Percentiles rank a stretch among this genome's conserved stretches.
Conservation (phyloP, 1,284 basidiomycete species). For the Austroboletus olivaceoglutinosus region DNA sequence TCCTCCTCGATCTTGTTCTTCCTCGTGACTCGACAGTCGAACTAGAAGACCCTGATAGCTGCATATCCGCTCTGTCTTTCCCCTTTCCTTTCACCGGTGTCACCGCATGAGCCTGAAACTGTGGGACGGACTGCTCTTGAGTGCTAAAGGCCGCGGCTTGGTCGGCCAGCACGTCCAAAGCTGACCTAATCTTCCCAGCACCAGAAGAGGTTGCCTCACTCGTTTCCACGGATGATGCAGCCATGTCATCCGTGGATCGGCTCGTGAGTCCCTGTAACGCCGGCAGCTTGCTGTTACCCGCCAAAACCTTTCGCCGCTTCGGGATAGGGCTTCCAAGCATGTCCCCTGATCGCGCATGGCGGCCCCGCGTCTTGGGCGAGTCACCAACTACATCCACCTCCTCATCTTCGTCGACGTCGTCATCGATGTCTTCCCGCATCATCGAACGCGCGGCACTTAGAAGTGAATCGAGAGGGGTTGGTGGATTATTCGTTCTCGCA, state of each 20-base stretch:
- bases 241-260: not conserved
- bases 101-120: not conserved
- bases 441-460: constrained; percentile 61
- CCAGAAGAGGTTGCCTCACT: constrained; percentile 1
- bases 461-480: constrained; percentile 50
- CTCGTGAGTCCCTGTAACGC: constrained; percentile 3
- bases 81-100: constrained; percentile 16
- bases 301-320: constrained; percentile 28
- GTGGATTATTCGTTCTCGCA: constrained; percentile 22
- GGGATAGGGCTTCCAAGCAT: constrained; percentile 37
- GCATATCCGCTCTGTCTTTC: constrained; percentile 12
- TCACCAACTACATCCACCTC: constrained; percentile 19
- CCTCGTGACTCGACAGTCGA: constrained; percentile 9
- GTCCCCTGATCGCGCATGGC: constrained; percentile 20
- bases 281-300: constrained; percentile 12
- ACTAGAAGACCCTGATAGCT: constrained; percentile 1
- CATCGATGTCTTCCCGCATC: constrained; percentile 41
- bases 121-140: constrained; percentile 18
- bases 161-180: constrained; percentile 68
- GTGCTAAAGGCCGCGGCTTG: constrained; percentile 52
- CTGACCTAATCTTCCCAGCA: constrained; percentile 42
- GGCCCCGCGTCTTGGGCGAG: constrained; percentile 14
- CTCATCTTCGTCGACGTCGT: constrained; percentile 24
- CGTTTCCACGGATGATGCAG: constrained; percentile 1
- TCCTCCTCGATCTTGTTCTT: constrained; percentile 8